Evolutionary conservation across 371 early-diverging fungal genomes (phyloP), one percentile per base, ranked within the genome.

Genomic region (Lichtheimia ornata): DNA sequence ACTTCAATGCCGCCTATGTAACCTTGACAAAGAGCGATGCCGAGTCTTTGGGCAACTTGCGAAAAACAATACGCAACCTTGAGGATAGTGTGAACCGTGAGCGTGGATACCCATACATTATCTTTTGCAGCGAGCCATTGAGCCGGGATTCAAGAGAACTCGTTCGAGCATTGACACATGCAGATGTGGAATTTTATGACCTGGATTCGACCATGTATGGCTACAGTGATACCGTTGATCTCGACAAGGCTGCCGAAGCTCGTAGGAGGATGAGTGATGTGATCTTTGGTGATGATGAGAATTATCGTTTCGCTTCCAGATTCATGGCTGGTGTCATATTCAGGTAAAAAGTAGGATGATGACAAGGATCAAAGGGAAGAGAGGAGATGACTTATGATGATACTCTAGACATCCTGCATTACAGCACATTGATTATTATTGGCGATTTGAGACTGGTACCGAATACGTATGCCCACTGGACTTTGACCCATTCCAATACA

Each of bases 391-490:
- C 25, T 9, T n/a, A 13, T n/a, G 1, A 27, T 3, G 20, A n/a
- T 27, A 24, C 22, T 53, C 4, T 57, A 78, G 79, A 58, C 77
- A 79, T 59, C 74, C 72, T 27, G 54, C 70, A 5, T 58, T 80
- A 50, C 47, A 68, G 52, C 69, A 76, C 12, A 22, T 76, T 35
- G 75, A 80, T 63, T 76, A 74, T 41, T 67, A 65, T 42, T 80
- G 80, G 80, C 67, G 77, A 30, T 71, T 80, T 52, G 80, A 80
- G 44, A 62, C 72, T 25, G 80, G 77, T n/a, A 72, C 77, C 11
- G 73, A 76, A 43, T 80, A 80, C 30, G 17, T 70, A n/a, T 80
- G 77, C 54, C 74, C 77, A 11, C 63, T 80, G 18, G 58, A 61
- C 6, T 69, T 71, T 51, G 77, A 80, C 56, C 73, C 73, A 9